Conservation (phyloP, 2,329 filamentous ascomycete genomes). For the Cryphonectria parasitica region DNA sequence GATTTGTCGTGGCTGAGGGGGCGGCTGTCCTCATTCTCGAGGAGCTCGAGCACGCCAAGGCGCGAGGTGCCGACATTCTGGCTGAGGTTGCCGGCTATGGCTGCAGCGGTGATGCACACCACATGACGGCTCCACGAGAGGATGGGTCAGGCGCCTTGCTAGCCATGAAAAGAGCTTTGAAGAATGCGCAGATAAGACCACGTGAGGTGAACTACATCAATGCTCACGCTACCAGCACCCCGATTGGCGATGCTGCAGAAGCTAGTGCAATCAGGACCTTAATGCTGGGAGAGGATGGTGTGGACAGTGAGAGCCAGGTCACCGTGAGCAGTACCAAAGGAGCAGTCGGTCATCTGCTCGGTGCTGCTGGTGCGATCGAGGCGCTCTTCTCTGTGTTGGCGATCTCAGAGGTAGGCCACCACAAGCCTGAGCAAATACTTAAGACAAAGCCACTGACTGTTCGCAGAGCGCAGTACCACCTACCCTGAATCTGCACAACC, state of each 20-base stretch:
- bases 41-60: conserved; percentile 84
- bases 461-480: conserved; percentile 76
- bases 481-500: conserved; percentile 77
- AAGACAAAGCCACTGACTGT: background rate
- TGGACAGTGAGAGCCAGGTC: conserved; percentile 63
- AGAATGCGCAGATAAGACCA: conserved; percentile 71
- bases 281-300: conserved; percentile 74
- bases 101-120: conserved; percentile 85
- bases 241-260: conserved; percentile 85
- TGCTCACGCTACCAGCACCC: conserved; percentile 89
- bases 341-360: conserved; percentile 86
- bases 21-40: conserved; percentile 87
- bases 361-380: conserved; percentile 89
- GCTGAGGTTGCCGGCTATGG: conserved; percentile 90
- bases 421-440: conserved; percentile 2
- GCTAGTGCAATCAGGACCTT: conserved; percentile 79
- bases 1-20: conserved; percentile 93
- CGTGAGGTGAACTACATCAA: conserved; percentile 86
- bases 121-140: conserved; percentile 87
- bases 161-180: conserved; percentile 84
- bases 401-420: conserved; percentile 69
- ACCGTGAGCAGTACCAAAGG: conserved; percentile 95
- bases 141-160: conserved; percentile 81
- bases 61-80: conserved; percentile 79
- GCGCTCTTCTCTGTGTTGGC: conserved; percentile 83